Conservation (phyloP, 495 filamentous ascomycete species). For the Penicillium bialowiezense region DNA sequence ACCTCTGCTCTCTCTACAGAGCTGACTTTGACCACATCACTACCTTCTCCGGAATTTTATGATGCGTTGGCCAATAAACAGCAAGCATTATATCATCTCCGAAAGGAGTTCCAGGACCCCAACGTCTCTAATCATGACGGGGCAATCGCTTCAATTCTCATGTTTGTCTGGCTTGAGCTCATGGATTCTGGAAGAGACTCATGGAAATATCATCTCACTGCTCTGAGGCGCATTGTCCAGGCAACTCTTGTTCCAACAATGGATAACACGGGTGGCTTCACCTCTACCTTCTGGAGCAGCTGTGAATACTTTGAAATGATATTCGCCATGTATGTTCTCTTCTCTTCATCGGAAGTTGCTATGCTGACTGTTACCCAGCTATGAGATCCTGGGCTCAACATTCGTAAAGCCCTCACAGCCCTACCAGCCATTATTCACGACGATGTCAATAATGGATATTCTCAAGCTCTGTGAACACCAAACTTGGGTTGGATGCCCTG, state of each 20-base stretch:
- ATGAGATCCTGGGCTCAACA: slow-evolving; percentile 5
- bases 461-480: slow-evolving; percentile 1
- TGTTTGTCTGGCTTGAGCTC: slow-evolving; percentile 16
- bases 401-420: slow-evolving; percentile 2
- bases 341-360: background rate
- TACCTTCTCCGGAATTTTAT: background rate
- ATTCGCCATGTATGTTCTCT: slow-evolving; percentile 8
- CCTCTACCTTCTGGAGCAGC: background rate
- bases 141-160: slow-evolving; percentile 16
- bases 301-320: slow-evolving; percentile 13
- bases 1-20: background rate
- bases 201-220: slow-evolving; percentile 18
- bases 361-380: background rate
- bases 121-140: slow-evolving; percentile 6
- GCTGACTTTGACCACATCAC: background rate
- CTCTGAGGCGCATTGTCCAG: slow-evolving; percentile 11
- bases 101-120: background rate
- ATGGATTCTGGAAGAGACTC: slow-evolving; percentile 18
- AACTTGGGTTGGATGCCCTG: slow-evolving; percentile 7
- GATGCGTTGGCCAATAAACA: slow-evolving; percentile 16
- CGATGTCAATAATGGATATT: slow-evolving; percentile 1
- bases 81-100: slow-evolving; percentile 9
- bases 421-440: slow-evolving; percentile 1
- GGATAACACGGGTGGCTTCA: background rate
- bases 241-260: background rate